These are phyloP conservation scores for Melastoma candidum DNA, from an alignment of 441 rosid genomes.

Conservation along the genomic window DNA sequence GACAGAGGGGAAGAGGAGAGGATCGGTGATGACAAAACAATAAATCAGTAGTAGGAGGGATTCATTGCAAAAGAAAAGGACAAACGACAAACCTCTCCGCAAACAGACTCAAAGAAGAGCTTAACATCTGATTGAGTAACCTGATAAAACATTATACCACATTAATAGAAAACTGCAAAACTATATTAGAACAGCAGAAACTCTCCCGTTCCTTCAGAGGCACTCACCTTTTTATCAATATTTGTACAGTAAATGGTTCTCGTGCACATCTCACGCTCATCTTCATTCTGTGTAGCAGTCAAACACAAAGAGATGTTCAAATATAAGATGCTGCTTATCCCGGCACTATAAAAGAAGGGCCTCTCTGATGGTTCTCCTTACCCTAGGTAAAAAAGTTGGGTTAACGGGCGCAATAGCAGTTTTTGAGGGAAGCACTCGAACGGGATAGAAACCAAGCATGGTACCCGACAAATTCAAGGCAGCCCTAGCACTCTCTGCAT, in stretches of 20 bases:
- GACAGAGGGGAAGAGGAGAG: too few relatives aligned
- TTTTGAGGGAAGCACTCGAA: conserved; percentile 80
- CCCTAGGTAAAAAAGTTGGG: conserved; percentile 90
- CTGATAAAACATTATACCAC: conserved; percentile 23
- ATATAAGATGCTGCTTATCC: conserved; percentile 2
- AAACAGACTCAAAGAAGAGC: conserved; percentile 65
- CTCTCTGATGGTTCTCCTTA: conserved; percentile 20
- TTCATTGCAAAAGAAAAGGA: background rate
- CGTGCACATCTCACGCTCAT: conserved; percentile 46
- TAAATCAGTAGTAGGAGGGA: too few relatives aligned
- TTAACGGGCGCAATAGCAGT: conserved; percentile 97
- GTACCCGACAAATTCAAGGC: conserved; percentile 70
- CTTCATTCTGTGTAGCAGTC: conserved; percentile 45
- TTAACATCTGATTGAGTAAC: conserved; percentile 70
- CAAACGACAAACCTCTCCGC: conserved; percentile 64
- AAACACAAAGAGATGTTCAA: conserved; percentile 3
- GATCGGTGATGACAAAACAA: too few relatives aligned
- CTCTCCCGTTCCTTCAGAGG: conserved; percentile 2
- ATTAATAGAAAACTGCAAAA: conserved; percentile 1
- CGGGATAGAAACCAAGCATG: conserved; percentile 82
- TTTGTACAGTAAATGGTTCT: conserved; percentile 20
- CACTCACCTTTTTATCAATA: conserved; percentile 60
- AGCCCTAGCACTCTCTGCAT: conserved; percentile 59
- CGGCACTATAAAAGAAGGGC: conserved; percentile 2
- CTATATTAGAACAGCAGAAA: conserved; percentile 4